These are phyloP conservation scores for Jaltomata sinuosa DNA, from an alignment of 257 asterid species.

Conservation along the genomic window DNA sequence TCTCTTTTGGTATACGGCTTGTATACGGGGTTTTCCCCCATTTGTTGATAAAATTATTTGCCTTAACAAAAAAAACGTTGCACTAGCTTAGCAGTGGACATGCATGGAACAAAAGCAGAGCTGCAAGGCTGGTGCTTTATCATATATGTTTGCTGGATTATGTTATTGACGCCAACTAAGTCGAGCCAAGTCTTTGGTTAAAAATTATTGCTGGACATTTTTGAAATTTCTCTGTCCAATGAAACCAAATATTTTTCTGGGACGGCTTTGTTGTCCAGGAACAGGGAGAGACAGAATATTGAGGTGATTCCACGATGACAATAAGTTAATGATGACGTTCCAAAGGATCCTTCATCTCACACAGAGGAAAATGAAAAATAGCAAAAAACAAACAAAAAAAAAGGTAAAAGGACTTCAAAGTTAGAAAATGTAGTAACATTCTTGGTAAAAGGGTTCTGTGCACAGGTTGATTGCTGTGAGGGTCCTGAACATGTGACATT, in stretches of 20 bases:
- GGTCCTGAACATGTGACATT: background rate
- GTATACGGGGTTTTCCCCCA: background rate
- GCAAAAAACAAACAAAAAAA: background rate
- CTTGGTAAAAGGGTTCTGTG: background rate
- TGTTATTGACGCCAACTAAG: background rate
- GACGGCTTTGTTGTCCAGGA: background rate
- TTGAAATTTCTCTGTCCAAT: background rate
- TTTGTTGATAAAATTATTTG: background rate
- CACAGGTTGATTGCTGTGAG: background rate
- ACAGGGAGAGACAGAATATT: background rate
- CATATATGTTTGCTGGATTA: background rate
- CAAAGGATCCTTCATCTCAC: background rate
- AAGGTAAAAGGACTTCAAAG: background rate
- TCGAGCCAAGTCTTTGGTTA: background rate
- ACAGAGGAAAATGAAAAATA: background rate
- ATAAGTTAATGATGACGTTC: background rate
- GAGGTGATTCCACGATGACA: background rate
- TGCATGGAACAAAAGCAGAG: background rate
- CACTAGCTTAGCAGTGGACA: background rate
- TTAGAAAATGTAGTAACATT: background rate
- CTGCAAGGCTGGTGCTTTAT: background rate
- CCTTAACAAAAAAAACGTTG: background rate
- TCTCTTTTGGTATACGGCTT: background rate
- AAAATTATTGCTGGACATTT: background rate
- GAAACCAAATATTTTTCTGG: background rate